Percentiles rank a stretch among this genome's conserved stretches.
Evolutionary conservation across 257 asterid species (phyloP).

Genomic region (Anisodus acutangulus): DNA sequence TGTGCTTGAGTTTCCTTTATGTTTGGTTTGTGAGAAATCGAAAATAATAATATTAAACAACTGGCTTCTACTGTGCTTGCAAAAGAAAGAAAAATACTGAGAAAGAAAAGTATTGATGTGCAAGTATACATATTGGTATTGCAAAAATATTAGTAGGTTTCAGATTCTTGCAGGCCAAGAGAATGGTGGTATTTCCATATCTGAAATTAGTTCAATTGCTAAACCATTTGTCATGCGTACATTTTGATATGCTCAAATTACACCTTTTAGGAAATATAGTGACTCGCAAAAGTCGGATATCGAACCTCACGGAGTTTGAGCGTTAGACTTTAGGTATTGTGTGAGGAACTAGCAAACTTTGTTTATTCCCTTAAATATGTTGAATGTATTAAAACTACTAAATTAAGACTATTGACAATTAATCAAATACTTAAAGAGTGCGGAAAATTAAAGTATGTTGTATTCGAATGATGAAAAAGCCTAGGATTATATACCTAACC

Average conservation of each 20-base stretch:
- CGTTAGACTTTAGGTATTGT: constrained; percentile 2
- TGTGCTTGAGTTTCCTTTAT: not conserved
- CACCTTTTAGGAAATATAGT: not conserved
- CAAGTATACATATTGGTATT: not conserved
- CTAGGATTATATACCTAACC: not conserved
- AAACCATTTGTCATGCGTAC: not conserved
- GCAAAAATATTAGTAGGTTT: not conserved
- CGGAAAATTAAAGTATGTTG: not conserved
- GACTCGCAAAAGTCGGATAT: not conserved
- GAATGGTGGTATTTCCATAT: not conserved
- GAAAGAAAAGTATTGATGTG: not conserved
- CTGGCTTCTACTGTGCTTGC: not conserved
- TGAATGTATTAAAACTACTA: not conserved
- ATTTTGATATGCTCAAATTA: not conserved
- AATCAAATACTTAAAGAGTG: too few species aligned
- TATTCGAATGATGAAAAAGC: not conserved
- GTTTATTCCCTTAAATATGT: not conserved
- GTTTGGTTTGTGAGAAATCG: not conserved
- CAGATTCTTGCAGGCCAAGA: not conserved
- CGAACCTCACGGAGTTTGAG: not conserved
- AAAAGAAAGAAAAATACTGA: not conserved
- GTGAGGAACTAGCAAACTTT: not conserved
- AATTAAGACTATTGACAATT: not conserved
- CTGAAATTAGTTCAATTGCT: not conserved
- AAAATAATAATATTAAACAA: not conserved